Base-by-base conservation (phyloP, 345 rosid species). In the Eucalyptus pauciflora region DNA sequence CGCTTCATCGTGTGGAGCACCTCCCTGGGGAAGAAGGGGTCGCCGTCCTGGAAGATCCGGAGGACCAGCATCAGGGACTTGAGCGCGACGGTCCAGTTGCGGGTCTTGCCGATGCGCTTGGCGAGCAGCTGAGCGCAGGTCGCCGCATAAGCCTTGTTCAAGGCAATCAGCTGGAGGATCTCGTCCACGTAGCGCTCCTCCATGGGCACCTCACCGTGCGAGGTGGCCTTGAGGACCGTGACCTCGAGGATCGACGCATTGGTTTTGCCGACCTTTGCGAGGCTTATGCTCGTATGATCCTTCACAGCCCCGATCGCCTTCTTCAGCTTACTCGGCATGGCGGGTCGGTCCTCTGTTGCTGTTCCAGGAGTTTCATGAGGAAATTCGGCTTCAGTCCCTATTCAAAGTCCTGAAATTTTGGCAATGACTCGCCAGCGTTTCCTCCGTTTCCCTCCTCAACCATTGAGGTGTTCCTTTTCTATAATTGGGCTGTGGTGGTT, bases 291-390 rank as follows among this genome's bases (percentile, higher is more conserved):
- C 10, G 99, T 98, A 7, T 96, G 95, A 86, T 97, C 99, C 87
- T 98, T 98, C 56, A 98, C 97, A 58, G 96, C 97, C 52, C 96
- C 98, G 17, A 98, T 92, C 24, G 98, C 99, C 86, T 95, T 98
- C 91, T 94, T 94, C 3, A 98, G 90, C 93, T 95, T 97, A 96
- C 98, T 96, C 50, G 98, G 96, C 99, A 96, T 76, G 83, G 83
- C 13, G 83, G 83, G 83, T 10, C 83, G 41, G 43, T 20, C 85
- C 85, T 76, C 83, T 10, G 4, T 96, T 15, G 48, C 87, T 16
- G 50, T 45, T n/a, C 50, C 60, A 89, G 54, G 83, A 29, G 10
- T 33, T 33, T 33, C 45, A 15, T 79, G 80, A 33, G 8, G 89
- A 20, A 13, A 56, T 54, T 52, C 48, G 9, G 43, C 80, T 50